Evolutionary conservation across 202 grass and related monocot genomes (phyloP).

Genomic region (Carex sylvatica): DNA sequence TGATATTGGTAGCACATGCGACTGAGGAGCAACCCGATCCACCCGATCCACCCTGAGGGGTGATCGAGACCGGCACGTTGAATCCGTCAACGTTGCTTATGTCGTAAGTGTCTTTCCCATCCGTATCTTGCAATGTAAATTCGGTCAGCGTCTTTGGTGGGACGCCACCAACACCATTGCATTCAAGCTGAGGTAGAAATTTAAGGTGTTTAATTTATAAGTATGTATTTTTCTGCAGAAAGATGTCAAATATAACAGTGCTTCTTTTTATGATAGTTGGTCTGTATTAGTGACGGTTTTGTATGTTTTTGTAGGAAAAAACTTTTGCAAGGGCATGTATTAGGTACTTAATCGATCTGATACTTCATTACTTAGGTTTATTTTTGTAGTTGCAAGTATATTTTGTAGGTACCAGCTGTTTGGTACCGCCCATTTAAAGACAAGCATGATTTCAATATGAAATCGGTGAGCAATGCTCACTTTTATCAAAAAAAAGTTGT

Average conservation of each 20-base stretch:
- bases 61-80: conserved; percentile 36
- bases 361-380: too few relatives aligned
- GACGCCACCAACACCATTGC: conserved; percentile 35
- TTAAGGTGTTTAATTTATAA: neutral
- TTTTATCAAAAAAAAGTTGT: too few relatives aligned
- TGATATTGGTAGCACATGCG: conserved; percentile 37
- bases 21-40: neutral
- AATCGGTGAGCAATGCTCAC: too few relatives aligned
- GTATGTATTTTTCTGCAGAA: neutral
- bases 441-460: too few relatives aligned
- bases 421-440: too few relatives aligned
- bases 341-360: too few relatives aligned
- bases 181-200: conserved; percentile 39
- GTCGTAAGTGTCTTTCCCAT: conserved; percentile 47
- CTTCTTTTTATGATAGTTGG: too few relatives aligned
- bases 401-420: too few relatives aligned
- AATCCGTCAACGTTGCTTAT: conserved; percentile 76
- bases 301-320: too few relatives aligned
- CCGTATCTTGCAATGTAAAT: conserved; percentile 39
- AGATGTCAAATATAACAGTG: neutral
- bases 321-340: too few relatives aligned
- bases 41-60: neutral
- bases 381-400: too few relatives aligned
- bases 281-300: too few relatives aligned
- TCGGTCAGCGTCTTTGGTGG: conserved; percentile 46